A percentile compares a stretch with the other conserved stretches of the same genome.
Conservation (phyloP, 73 alveolate species). For the Tetrahymena borealis region DNA sequence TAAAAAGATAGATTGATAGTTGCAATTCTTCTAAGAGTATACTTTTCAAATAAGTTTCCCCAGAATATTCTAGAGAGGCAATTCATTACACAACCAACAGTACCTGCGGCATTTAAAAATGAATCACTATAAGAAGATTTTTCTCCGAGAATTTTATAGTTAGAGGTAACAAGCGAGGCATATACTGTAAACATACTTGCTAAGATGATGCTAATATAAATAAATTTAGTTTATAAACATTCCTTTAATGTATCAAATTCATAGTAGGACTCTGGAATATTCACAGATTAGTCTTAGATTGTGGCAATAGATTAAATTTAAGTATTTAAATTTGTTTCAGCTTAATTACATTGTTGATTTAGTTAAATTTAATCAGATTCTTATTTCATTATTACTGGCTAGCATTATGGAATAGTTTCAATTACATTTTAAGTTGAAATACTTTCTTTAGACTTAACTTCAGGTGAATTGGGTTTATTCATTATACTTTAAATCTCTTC, state of each 20-base stretch:
- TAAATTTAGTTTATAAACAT: background rate
- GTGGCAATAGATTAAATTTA: background rate
- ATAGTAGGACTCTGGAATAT: background rate
- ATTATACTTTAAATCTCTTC: background rate
- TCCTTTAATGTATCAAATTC: background rate
- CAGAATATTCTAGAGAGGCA: background rate
- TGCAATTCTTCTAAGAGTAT: background rate
- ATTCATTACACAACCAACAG: background rate
- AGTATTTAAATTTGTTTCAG: background rate
- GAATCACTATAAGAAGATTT: background rate
- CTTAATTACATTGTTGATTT: background rate
- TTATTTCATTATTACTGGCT: background rate
- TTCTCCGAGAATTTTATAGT: background rate
- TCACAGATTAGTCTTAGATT: background rate
- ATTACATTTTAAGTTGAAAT: background rate
- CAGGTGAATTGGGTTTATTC: background rate
- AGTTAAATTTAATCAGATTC: background rate
- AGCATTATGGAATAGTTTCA: no score
- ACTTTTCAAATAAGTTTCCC: background rate
- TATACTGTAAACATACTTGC: background rate
- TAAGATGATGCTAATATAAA: background rate
- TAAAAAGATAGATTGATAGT: background rate
- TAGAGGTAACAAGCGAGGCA: background rate
- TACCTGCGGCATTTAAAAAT: background rate
- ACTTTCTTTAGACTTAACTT: background rate